Conservation (phyloP, 2,329 filamentous ascomycete genomes). For the Calonectria fujianensis region DNA sequence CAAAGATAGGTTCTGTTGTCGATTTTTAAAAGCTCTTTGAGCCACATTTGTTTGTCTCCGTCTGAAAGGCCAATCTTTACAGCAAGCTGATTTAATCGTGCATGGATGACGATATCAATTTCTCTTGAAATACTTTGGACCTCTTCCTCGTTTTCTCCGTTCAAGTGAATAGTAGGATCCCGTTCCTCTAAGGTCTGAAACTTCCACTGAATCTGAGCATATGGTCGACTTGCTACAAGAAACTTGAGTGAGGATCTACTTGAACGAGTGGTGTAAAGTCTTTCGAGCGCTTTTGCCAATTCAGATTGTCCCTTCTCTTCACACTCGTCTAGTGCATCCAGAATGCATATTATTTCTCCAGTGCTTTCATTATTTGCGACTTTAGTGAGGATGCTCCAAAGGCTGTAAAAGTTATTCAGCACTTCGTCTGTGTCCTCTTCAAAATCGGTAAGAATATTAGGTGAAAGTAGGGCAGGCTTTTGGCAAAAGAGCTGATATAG, state of each 20-base stretch:
- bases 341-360: slow-evolving; percentile 50
- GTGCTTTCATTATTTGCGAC: too few relatives aligned
- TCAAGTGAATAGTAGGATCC: slow-evolving; percentile 46
- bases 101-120: slow-evolving; percentile 50
- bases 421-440: too few relatives aligned
- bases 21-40: background rate
- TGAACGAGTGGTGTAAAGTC: too few relatives aligned
- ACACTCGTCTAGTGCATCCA: slow-evolving; percentile 67
- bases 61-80: too few relatives aligned
- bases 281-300: slow-evolving; percentile 51
- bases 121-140: slow-evolving; percentile 47
- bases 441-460: too few relatives aligned
- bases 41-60: slow-evolving; percentile 26
- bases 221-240: slow-evolving; percentile 59
- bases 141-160: slow-evolving; percentile 43
- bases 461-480: too few relatives aligned
- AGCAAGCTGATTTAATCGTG: too few relatives aligned
- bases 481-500: too few relatives aligned
- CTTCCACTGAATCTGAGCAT: slow-evolving; percentile 48
- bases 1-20: slow-evolving; percentile 54
- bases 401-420: too few relatives aligned
- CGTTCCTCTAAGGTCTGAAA: slow-evolving; percentile 41
- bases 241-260: too few relatives aligned
- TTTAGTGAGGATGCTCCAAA: too few relatives aligned
- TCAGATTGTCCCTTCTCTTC: slow-evolving; percentile 39